Conservation (phyloP, 2,329 filamentous ascomycete species). For the Pezicula rhizophila region DNA sequence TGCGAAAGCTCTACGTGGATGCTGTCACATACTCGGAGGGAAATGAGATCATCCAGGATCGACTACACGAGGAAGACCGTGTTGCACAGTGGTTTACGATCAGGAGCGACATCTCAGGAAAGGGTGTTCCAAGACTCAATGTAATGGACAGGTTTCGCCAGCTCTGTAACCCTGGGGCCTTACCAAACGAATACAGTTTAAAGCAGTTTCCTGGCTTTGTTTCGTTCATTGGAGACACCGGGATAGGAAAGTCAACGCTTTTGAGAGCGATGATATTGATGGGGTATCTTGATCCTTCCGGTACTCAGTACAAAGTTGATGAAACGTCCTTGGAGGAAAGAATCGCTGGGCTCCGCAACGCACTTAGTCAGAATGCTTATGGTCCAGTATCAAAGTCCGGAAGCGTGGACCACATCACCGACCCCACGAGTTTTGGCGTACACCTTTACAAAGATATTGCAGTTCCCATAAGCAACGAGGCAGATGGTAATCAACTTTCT, state of each 20-base stretch:
- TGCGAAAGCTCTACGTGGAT: conserved; percentile 4
- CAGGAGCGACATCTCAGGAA: neutral
- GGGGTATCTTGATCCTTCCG: conserved; percentile 7
- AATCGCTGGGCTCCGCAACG: conserved; percentile 2
- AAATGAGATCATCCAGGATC: neutral
- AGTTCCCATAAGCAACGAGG: neutral
- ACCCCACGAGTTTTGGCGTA: conserved; percentile 17
- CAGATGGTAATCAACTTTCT: neutral
- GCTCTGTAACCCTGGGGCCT: conserved; percentile 3
- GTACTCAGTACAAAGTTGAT: neutral
- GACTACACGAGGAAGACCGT: conserved; percentile 3
- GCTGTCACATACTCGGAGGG: conserved; percentile 5
- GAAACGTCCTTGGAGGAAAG: neutral
- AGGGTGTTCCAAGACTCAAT: neutral
- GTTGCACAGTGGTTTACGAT: conserved; percentile 7
- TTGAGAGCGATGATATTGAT: conserved; percentile 17
- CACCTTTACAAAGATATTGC: conserved; percentile 15
- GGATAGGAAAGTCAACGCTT: conserved; percentile 17
- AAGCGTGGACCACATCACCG: conserved; percentile 7
- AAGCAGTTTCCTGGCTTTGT: conserved; percentile 18
- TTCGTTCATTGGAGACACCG: conserved; percentile 19
- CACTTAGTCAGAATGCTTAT: conserved; percentile 3
- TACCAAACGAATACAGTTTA: conserved; percentile 5
- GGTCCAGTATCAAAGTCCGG: conserved; percentile 11
- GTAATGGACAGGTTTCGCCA: conserved; percentile 6